Percentiles rank a stretch among this genome's conserved stretches.
Evolutionary conservation across 2,329 filamentous ascomycete species (phyloP).

Genomic region (Alternaria ventricosa): DNA sequence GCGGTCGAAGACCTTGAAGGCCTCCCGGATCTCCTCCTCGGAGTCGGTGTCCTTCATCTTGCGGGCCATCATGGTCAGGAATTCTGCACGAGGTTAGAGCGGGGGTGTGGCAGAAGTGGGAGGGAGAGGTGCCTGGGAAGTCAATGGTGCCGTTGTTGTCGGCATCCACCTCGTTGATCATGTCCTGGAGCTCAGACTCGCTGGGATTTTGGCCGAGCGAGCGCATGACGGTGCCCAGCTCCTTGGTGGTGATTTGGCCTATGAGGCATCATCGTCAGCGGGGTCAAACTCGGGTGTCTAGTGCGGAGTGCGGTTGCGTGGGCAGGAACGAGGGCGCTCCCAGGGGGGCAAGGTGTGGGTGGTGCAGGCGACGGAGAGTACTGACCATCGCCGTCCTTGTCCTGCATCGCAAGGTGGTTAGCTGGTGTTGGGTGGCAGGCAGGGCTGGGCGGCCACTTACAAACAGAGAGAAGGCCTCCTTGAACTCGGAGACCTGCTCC

Average conservation of each 20-base stretch:
- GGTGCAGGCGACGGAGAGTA: constrained; percentile 12
- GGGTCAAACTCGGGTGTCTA: constrained; percentile 1
- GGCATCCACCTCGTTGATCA: constrained; percentile 71
- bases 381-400: constrained; percentile 66
- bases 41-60: constrained; percentile 68
- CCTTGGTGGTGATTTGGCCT: constrained; percentile 70
- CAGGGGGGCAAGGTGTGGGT: background rate
- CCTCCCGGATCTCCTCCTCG: constrained; percentile 69
- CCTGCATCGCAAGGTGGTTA: constrained; percentile 50
- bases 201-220: constrained; percentile 68
- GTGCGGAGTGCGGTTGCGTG: background rate
- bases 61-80: constrained; percentile 70
- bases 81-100: constrained; percentile 54
- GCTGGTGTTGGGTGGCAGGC: constrained; percentile 15
- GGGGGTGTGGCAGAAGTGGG: background rate
- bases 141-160: constrained; percentile 71
- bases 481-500: constrained; percentile 99
- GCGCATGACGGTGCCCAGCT: constrained; percentile 69
- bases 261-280: constrained; percentile 32
- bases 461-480: constrained; percentile 99
- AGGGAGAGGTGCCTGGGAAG: constrained; percentile 59
- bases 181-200: constrained; percentile 68
- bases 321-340: background rate
- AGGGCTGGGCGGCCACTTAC: constrained; percentile 66
- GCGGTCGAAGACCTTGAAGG: constrained; percentile 71